phyloP scores from a whole-genome alignment of 2,329 filamentous ascomycete genomes.

The Phialophora tarda region DNA sequence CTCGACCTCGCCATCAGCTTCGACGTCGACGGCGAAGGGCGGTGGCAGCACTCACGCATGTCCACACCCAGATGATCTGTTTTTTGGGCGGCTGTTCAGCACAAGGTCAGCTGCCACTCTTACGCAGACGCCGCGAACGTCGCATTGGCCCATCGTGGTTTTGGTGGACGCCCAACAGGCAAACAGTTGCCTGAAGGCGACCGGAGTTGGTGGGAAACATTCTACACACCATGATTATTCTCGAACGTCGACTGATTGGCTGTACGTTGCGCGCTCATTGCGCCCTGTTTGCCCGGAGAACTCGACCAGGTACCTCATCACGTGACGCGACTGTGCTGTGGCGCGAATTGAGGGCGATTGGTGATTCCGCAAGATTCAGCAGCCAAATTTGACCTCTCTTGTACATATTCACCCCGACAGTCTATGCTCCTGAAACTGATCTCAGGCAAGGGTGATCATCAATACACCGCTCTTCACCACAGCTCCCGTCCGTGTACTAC shows the following conservation, averaged over 20 bases:
- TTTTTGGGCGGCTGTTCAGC: constrained; percentile 1
- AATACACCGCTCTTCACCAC: too few relatives aligned
- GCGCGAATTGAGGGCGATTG: too few relatives aligned
- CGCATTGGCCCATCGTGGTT: not conserved
- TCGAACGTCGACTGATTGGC: too few relatives aligned
- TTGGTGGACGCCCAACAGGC: not conserved
- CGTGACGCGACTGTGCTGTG: too few relatives aligned
- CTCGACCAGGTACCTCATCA: too few relatives aligned
- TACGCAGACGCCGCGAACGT: not conserved
- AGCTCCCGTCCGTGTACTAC: too few relatives aligned
- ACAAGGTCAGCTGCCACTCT: not conserved
- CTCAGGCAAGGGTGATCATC: too few relatives aligned
- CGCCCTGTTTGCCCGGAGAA: not conserved
- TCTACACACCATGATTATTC: not conserved
- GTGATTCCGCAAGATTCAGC: too few relatives aligned
- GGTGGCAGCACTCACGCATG: not conserved
- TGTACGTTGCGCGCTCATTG: not conserved
- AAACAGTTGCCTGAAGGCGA: not conserved
- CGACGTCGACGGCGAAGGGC: not conserved
- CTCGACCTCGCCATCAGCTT: not conserved
- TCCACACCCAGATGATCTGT: constrained; percentile 3
- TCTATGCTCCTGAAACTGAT: too few relatives aligned
- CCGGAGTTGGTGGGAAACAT: not conserved
- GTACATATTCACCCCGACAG: too few relatives aligned
- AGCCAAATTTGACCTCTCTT: too few relatives aligned